A percentile compares a stretch with the other conserved stretches of the same genome.
Conservation (phyloP, 768 basidiomycete species). For the Fibroporia radiculosa region DNA sequence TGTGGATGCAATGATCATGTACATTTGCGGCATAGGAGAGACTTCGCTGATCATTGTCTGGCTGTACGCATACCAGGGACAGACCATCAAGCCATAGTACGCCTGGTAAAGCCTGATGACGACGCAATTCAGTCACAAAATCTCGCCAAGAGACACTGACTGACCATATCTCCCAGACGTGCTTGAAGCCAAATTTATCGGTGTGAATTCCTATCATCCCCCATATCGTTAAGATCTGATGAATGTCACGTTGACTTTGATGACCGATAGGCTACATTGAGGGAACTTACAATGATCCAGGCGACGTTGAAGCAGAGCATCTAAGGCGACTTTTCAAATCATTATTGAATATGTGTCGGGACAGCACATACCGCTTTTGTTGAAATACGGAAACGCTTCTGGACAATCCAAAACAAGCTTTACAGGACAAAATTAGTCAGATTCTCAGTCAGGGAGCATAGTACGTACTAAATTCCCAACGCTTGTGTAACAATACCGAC, state of each 20-base stretch:
- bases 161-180: conserved; percentile 76
- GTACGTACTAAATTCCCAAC: conserved; percentile 57
- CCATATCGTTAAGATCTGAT: conserved; percentile 55
- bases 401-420: conserved; percentile 62
- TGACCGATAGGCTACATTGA: background rate
- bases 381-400: conserved; percentile 52
- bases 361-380: conserved; percentile 48
- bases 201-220: conserved; percentile 74
- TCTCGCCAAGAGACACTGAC: background rate
- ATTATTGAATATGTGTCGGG: background rate
- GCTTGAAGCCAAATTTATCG: conserved; percentile 70
- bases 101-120: conserved; percentile 54
- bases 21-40: conserved; percentile 66
- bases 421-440: background rate
- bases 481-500: conserved; percentile 60
- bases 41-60: conserved; percentile 82
- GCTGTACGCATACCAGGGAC: conserved; percentile 77
- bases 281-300: conserved; percentile 52
- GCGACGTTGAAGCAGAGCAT: conserved; percentile 67
- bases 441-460: background rate
- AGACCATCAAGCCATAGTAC: conserved; percentile 66
- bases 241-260: background rate
- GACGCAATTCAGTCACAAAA: no score
- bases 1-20: conserved; percentile 14
- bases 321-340: conserved; percentile 23